Percentiles rank a stretch among this genome's conserved stretches.
phyloP scores from a whole-genome alignment of 75 land plant genomes.

The Sequoiadendron giganteum region DNA sequence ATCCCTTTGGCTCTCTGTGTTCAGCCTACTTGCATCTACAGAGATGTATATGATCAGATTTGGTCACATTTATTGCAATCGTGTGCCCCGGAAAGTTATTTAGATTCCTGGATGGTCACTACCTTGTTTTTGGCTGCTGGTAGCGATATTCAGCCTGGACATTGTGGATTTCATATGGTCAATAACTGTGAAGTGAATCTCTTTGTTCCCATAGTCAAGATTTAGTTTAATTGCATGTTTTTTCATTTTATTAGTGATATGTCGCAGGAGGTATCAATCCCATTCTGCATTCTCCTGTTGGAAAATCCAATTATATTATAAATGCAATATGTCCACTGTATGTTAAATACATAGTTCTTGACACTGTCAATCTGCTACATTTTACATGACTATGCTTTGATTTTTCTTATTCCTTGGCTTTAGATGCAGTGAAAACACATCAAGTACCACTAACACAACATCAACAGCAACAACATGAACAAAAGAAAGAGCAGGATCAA shows the following conservation, averaged over 20 bases:
- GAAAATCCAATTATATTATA: not conserved
- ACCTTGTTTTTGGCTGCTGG: not conserved
- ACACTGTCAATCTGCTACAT: not conserved
- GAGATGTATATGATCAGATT: not conserved
- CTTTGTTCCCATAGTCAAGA: not conserved
- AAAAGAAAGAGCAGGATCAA: conserved; percentile 9
- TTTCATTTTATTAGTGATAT: not conserved
- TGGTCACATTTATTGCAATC: not conserved
- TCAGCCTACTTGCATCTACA: not conserved
- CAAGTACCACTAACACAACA: not conserved
- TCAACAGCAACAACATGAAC: conserved; percentile 1
- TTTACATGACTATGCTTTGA: not conserved
- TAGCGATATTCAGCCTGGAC: not conserved
- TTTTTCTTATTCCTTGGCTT: not conserved
- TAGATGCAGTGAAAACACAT: not conserved
- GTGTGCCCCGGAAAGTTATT: not conserved
- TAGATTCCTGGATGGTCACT: not conserved
- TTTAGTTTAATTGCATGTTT: not conserved
- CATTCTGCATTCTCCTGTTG: not conserved
- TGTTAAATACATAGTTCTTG: not conserved
- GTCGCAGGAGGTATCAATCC: not conserved
- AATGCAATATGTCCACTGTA: not conserved
- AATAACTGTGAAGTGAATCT: not conserved
- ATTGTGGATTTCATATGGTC: not conserved
- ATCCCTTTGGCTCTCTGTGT: not conserved